These are phyloP conservation scores for Trichoderma afroharzianum DNA, from an alignment of 2,329 filamentous ascomycete species.

Conservation along the genomic window DNA sequence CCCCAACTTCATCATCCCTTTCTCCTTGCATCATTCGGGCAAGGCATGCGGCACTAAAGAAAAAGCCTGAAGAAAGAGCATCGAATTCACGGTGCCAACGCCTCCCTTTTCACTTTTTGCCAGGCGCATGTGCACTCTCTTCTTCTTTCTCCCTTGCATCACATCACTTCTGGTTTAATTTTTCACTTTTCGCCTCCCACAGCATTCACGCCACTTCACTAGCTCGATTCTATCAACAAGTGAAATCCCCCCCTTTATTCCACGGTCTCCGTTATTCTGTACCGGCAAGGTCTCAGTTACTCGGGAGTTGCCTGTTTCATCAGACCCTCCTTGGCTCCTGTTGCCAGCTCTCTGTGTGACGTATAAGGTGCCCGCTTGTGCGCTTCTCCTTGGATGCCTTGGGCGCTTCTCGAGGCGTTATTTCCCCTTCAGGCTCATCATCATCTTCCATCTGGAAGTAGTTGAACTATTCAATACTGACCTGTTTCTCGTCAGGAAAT, in stretches of 20 bases:
- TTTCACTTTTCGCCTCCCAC: not conserved
- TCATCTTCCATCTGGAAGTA: not conserved
- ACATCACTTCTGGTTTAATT: not conserved
- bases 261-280: not conserved
- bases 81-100: not conserved
- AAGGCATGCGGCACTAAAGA: not conserved
- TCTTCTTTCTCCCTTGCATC: slow-evolving; percentile 7
- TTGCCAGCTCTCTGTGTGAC: not conserved
- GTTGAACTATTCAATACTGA: not conserved
- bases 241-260: not conserved
- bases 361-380: not conserved
- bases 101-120: not conserved
- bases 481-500: not conserved
- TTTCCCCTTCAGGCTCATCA: not conserved
- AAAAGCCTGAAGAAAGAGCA: not conserved
- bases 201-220: slow-evolving; percentile 3
- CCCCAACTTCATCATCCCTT: not conserved
- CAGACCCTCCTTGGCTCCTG: not conserved
- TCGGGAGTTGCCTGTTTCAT: not conserved
- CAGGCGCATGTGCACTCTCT: not conserved
- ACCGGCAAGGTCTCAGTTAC: not conserved
- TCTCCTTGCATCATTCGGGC: not conserved
- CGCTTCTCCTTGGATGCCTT: not conserved
- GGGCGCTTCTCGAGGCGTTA: not conserved
- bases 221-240: not conserved